Evolutionary conservation across 2,329 filamentous ascomycete genomes (phyloP).

Genomic region (Xylariaceae sp.): DNA sequence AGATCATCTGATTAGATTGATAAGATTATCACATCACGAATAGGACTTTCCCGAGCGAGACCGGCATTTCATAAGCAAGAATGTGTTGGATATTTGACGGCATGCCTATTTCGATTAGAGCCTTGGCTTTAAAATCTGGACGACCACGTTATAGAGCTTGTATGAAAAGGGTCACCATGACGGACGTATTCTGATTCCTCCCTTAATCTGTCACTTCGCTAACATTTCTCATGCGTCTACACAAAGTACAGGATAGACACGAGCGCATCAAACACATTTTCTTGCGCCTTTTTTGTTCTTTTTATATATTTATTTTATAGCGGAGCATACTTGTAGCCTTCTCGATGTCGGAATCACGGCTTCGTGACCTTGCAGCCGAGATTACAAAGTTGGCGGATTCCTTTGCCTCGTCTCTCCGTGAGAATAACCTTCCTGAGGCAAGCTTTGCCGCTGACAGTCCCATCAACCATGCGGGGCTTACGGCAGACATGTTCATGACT

Average conservation of each 20-base stretch:
- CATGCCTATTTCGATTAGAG: slow-evolving; percentile 17
- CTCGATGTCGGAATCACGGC: slow-evolving; percentile 41
- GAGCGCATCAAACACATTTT: no score
- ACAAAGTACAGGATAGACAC: no score
- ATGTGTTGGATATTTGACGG: not conserved
- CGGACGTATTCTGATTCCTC: no score
- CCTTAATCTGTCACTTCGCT: no score
- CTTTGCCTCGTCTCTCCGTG: slow-evolving; percentile 48
- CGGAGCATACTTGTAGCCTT: not conserved
- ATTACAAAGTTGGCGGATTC: slow-evolving; percentile 51
- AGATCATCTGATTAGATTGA: slow-evolving; percentile 40
- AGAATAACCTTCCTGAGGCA: slow-evolving; percentile 50
- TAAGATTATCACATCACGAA: slow-evolving; percentile 40
- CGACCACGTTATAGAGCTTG: not conserved
- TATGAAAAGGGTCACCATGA: no score
- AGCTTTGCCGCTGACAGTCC: slow-evolving; percentile 52
- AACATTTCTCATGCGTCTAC: not conserved
- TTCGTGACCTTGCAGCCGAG: slow-evolving; percentile 51
- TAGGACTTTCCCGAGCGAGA: slow-evolving; percentile 12
- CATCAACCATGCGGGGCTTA: slow-evolving; percentile 48
- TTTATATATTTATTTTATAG: not conserved
- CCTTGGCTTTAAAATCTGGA: slow-evolving; percentile 2
- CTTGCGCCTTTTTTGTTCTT: not conserved
- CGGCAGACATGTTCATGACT: slow-evolving; percentile 50
- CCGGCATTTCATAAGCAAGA: slow-evolving; percentile 13